Conservation (phyloP, 1,139 yeast genomes). For the Candida sp. region DNA sequence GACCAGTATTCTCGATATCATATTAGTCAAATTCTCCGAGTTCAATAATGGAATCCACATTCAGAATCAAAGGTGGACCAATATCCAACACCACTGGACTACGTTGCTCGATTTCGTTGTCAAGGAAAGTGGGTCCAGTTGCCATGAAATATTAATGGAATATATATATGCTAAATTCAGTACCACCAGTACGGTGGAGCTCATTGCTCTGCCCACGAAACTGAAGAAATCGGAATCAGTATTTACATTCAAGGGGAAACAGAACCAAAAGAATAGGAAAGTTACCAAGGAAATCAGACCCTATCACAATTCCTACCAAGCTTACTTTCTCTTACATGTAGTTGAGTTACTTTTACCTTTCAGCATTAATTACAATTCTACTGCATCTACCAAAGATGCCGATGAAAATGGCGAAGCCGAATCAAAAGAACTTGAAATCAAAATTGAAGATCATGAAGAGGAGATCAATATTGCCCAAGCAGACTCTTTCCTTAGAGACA, state of each 20-base stretch:
- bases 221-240: slow-evolving; percentile 23
- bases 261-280: slow-evolving; percentile 17
- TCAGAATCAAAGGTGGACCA: slow-evolving; percentile 34
- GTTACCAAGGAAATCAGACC: slow-evolving; percentile 22
- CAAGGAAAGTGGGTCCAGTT: slow-evolving; percentile 36
- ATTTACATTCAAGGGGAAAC: slow-evolving; percentile 25
- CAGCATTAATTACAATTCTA: slow-evolving; percentile 32
- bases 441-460: slow-evolving; percentile 10
- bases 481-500: slow-evolving; percentile 24
- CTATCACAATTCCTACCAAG: slow-evolving; percentile 35
- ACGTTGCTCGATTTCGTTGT: slow-evolving; percentile 29
- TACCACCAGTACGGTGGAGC: slow-evolving; percentile 1
- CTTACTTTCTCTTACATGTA: slow-evolving; percentile 25
- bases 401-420: slow-evolving; percentile 6
- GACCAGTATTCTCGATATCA: slow-evolving; percentile 23
- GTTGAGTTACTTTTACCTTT: slow-evolving; percentile 34
- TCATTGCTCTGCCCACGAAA: not conserved
- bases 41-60: slow-evolving; percentile 22
- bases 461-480: slow-evolving; percentile 19
- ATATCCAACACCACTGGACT: slow-evolving; percentile 27
- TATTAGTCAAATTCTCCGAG: slow-evolving; percentile 30
- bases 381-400: slow-evolving; percentile 10
- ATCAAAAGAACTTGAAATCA: slow-evolving; percentile 6
- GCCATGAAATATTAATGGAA: slow-evolving; percentile 34
- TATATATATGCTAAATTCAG: slow-evolving; percentile 31